Evolutionary conservation across 2,329 filamentous ascomycete genomes (phyloP).

Genomic region (Acarospora socialis): DNA sequence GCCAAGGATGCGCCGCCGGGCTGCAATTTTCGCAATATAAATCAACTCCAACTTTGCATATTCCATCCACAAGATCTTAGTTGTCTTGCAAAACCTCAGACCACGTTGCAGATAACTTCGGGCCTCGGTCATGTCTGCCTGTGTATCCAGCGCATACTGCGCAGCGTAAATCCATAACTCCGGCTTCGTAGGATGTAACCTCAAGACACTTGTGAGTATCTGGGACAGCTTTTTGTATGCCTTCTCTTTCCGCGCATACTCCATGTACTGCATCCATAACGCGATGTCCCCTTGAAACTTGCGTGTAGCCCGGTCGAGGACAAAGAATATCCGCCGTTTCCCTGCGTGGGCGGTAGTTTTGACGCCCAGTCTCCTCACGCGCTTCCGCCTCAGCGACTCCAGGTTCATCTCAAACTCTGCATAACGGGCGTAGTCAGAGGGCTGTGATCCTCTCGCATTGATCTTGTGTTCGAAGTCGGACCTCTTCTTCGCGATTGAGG

Average conservation of each 20-base stretch:
- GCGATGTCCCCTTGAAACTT: slow-evolving; percentile 69
- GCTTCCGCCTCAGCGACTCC: slow-evolving; percentile 66
- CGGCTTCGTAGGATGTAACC: slow-evolving; percentile 71
- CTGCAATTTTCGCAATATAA: slow-evolving; percentile 70
- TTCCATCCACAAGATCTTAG: slow-evolving; percentile 67
- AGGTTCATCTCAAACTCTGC: slow-evolving; percentile 54
- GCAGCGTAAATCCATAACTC: slow-evolving; percentile 78
- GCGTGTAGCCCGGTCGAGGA: slow-evolving; percentile 73
- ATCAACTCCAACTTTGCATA: slow-evolving; percentile 87
- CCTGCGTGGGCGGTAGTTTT: slow-evolving; percentile 56
- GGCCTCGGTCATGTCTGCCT: slow-evolving; percentile 78
- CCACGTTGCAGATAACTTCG: slow-evolving; percentile 79
- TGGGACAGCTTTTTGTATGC: slow-evolving; percentile 46
- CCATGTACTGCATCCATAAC: slow-evolving; percentile 83
- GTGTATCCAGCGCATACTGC: slow-evolving; percentile 58
- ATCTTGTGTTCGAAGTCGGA: slow-evolving; percentile 89
- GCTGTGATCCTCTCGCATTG: slow-evolving; percentile 62
- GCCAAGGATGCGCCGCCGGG: slow-evolving; percentile 53
- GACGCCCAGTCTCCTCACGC: slow-evolving; percentile 67
- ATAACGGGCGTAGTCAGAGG: slow-evolving; percentile 73
- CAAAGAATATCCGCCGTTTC: slow-evolving; percentile 71
- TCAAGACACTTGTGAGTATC: slow-evolving; percentile 53
- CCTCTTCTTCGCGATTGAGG: slow-evolving; percentile 73
- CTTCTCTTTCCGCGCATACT: slow-evolving; percentile 58
- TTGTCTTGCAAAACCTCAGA: slow-evolving; percentile 71